Evolutionary conservation across 345 rosid species (phyloP).

Genomic region (Eucalyptus polyanthemos): DNA sequence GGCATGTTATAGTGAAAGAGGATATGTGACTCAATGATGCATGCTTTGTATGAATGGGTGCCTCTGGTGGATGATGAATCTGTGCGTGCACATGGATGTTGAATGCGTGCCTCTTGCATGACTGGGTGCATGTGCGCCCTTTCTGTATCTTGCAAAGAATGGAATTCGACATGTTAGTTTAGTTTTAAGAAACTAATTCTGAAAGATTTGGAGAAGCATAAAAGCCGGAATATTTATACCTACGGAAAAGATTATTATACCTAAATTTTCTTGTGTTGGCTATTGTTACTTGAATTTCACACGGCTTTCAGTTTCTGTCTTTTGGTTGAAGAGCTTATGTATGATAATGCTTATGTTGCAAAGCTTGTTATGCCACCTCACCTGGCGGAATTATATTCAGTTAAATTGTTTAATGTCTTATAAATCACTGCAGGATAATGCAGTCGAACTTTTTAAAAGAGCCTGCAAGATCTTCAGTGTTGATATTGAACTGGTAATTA

Average conservation of each 20-base stretch:
- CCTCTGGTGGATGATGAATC: not conserved
- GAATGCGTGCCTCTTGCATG: not conserved
- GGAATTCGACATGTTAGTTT: not conserved
- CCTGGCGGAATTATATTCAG: not conserved
- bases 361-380: not conserved
- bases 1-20: not conserved
- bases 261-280: not conserved
- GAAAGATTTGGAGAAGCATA: not conserved
- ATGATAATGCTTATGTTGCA: not conserved
- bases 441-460: slow-evolving; percentile 80
- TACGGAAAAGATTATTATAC: not conserved
- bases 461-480: slow-evolving; percentile 88
- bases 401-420: not conserved
- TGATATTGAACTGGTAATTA: slow-evolving; percentile 71
- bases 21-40: not conserved
- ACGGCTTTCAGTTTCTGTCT: not conserved
- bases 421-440: slow-evolving; percentile 51
- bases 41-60: not conserved
- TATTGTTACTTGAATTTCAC: not conserved
- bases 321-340: not conserved
- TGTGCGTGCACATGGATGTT: accelerated
- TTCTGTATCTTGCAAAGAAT: not conserved
- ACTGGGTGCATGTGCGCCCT: not conserved
- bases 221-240: not conserved
- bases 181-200: not conserved